Evolutionary conservation across 768 basidiomycete genomes (phyloP).

Genomic region (Saitozyma sp.): DNA sequence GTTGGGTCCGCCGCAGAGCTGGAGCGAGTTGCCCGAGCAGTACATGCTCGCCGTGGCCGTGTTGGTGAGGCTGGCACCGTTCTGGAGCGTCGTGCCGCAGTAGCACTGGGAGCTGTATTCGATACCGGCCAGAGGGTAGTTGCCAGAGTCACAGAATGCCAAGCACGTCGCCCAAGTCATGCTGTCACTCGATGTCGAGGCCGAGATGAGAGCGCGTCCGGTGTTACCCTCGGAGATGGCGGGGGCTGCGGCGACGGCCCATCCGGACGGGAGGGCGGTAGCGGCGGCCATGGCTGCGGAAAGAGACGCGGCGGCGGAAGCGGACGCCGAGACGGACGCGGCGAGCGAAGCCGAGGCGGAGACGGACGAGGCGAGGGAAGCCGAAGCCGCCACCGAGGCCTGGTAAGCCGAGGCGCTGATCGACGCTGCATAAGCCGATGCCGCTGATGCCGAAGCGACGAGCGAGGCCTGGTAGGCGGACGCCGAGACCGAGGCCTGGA

Average conservation of each 20-base stretch:
- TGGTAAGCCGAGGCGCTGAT: conserved; percentile 3
- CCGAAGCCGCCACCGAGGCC: conserved; percentile 2
- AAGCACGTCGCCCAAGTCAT: conserved; percentile 26
- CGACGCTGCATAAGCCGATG: conserved; percentile 8
- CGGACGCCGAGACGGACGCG: conserved; percentile 1
- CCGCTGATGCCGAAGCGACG: neutral
- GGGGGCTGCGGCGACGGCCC: conserved; percentile 6
- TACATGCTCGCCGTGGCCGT: conserved; percentile 25
- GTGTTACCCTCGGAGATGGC: conserved; percentile 16
- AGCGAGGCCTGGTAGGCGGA: conserved; percentile 8
- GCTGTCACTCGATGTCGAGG: conserved; percentile 16
- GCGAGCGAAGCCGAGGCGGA: conserved; percentile 1
- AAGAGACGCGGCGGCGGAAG: conserved; percentile 3
- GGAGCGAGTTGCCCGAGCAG: conserved; percentile 15
- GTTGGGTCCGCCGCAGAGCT: conserved; percentile 20
- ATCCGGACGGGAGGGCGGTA: conserved; percentile 14
- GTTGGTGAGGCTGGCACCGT: conserved; percentile 24
- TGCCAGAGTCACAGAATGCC: conserved; percentile 3
- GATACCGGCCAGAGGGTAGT: conserved; percentile 20
- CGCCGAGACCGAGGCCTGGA: conserved; percentile 12
- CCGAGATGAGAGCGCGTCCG: conserved; percentile 23
- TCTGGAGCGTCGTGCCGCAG: conserved; percentile 34
- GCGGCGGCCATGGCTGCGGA: conserved; percentile 9
- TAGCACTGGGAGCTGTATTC: conserved; percentile 32
- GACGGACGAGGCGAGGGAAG: neutral